A percentile compares a stretch with the other conserved stretches of the same genome.
phyloP scores from a whole-genome alignment of 208 protist species.

The Crithidia expoeki region DNA sequence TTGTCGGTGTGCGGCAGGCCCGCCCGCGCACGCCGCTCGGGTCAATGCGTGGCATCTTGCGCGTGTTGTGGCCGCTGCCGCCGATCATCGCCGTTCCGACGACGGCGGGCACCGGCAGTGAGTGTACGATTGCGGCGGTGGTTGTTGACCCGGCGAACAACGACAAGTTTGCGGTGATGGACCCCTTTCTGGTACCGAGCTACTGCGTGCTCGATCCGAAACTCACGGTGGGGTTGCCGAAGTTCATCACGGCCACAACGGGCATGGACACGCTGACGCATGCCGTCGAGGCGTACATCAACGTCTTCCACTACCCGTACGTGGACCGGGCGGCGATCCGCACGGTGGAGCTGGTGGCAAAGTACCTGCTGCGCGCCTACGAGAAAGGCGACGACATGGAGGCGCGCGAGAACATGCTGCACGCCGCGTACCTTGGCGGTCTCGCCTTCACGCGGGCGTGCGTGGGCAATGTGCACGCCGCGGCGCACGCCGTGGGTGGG shows the following conservation, averaged over 20 bases:
- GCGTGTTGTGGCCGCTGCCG: conserved; percentile 51
- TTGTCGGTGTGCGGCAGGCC: conserved; percentile 66
- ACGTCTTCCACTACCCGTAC: conserved; percentile 48
- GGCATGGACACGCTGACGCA: conserved; percentile 89
- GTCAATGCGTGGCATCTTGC: conserved; percentile 52
- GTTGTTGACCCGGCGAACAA: conserved; percentile 45
- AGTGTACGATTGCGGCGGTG: conserved; percentile 86
- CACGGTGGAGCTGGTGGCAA: conserved; percentile 57
- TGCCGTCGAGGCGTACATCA: conserved; percentile 79
- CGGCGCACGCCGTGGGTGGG: conserved; percentile 78
- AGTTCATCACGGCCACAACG: conserved; percentile 77
- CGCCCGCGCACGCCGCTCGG: conserved; percentile 50
- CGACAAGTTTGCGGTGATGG: conserved; percentile 73
- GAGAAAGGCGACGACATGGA: conserved; percentile 45
- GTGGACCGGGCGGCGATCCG: conserved; percentile 51
- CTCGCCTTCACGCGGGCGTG: conserved; percentile 87
- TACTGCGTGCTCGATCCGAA: conserved; percentile 81
- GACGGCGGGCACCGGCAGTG: conserved; percentile 87
- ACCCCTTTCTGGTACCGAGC: conserved; percentile 62
- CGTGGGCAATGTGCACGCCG: conserved; percentile 86
- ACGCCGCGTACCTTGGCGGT: conserved; percentile 78
- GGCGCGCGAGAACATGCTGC: conserved; percentile 75
- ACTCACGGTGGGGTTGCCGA: conserved; percentile 74
- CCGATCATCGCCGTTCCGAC: conserved; percentile 77
- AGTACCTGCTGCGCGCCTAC: conserved; percentile 56